These are phyloP conservation scores for Floccularia luteovirens DNA, from an alignment of 768 basidiomycete species.

Conservation along the genomic window DNA sequence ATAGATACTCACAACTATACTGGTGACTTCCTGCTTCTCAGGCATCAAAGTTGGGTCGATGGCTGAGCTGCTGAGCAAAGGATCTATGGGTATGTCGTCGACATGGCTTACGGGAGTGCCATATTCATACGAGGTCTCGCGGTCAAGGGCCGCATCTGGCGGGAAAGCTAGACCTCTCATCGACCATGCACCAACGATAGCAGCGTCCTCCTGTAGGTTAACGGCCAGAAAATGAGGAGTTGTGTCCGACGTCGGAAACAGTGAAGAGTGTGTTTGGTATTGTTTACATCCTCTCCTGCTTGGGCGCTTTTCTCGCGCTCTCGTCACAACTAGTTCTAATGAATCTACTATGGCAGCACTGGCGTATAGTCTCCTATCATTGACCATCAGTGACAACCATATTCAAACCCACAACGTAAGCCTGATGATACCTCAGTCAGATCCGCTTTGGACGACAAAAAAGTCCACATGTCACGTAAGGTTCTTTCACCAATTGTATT, in stretches of 20 bases:
- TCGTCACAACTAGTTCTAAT: no score
- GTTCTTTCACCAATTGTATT: no score
- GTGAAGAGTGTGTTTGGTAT: slow-evolving; percentile 29
- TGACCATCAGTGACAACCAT: no score
- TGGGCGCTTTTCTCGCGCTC: slow-evolving; percentile 1
- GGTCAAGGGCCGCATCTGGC: slow-evolving; percentile 35
- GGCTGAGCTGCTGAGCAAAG: slow-evolving; percentile 47
- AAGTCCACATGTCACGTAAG: no score
- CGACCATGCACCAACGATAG: slow-evolving; percentile 15
- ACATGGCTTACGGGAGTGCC: slow-evolving; percentile 49
- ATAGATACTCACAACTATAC: slow-evolving; percentile 29
- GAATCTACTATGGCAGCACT: no score
- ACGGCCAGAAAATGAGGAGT: slow-evolving; percentile 8
- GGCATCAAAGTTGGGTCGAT: slow-evolving; percentile 47
- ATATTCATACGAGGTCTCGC: slow-evolving; percentile 51
- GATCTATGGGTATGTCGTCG: slow-evolving; percentile 78
- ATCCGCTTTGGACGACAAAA: no score
- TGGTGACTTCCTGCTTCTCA: slow-evolving; percentile 14
- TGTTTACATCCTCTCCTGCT: slow-evolving; percentile 18
- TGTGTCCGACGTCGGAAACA: slow-evolving; percentile 32
- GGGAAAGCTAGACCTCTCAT: slow-evolving; percentile 65
- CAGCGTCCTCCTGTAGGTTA: slow-evolving; percentile 6
- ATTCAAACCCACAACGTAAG: no score
- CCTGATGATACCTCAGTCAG: no score
- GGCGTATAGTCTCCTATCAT: no score